These are phyloP conservation scores for Cruciata laevipes DNA, from an alignment of 257 asterid species.

Conservation along the genomic window DNA sequence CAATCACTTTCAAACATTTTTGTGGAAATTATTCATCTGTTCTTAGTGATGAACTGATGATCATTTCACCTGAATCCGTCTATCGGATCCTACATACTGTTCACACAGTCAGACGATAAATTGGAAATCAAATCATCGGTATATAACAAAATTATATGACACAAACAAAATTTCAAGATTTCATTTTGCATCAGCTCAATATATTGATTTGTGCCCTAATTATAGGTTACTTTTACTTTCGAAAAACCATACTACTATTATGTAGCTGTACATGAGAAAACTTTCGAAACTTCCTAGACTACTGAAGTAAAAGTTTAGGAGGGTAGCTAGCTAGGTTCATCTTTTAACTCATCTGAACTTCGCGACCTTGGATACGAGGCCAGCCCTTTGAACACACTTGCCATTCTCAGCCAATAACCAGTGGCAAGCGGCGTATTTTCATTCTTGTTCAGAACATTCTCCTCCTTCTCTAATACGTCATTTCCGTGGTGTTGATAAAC, in stretches of 20 bases:
- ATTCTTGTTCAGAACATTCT: conserved; percentile 15
- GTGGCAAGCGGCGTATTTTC: conserved; percentile 19
- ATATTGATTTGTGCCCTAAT: not conserved
- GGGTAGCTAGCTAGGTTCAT: conserved; percentile 26
- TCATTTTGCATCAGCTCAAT: not conserved
- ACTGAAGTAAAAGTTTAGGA: conserved; percentile 17
- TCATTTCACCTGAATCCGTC: too few species aligned
- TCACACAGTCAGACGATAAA: too few species aligned
- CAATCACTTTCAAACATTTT: not conserved
- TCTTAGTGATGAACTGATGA: too few species aligned
- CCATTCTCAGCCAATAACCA: conserved; percentile 28
- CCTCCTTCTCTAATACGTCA: conserved; percentile 3
- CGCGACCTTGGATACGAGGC: conserved; percentile 44
- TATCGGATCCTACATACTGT: too few species aligned
- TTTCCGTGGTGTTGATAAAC: not conserved
- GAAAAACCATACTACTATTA: conserved; percentile 13
- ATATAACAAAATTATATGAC: too few species aligned
- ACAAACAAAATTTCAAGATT: too few species aligned
- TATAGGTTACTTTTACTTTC: conserved; percentile 19
- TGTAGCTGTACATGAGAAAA: conserved; percentile 20
- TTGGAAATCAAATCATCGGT: too few species aligned
- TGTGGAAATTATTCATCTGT: not conserved
- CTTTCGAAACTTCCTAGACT: conserved; percentile 34
- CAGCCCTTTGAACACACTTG: conserved; percentile 43
- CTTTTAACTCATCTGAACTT: conserved; percentile 22